Percentiles rank a stretch among this genome's conserved stretches.
These are phyloP conservation scores for Xylaria hypoxylon DNA, from an alignment of 2,329 filamentous ascomycete genomes.

Conservation along the genomic window DNA sequence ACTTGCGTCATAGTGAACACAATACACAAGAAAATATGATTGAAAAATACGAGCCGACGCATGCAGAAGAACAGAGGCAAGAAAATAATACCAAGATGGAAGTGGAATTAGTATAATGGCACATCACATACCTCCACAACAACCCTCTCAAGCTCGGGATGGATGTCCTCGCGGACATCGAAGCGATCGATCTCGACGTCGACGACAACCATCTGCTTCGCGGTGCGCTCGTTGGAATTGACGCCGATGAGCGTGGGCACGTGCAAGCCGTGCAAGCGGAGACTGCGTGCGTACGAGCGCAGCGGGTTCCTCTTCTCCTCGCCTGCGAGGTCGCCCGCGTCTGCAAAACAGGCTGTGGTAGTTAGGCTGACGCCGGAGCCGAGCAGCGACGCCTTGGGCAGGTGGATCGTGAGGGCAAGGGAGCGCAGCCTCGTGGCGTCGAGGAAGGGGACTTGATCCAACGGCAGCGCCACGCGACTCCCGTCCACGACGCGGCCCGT, in stretches of 20 bases:
- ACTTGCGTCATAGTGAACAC: not conserved
- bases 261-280: conserved; percentile 68
- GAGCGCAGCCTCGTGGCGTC: conserved; percentile 55
- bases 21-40: not conserved
- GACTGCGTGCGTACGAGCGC: conserved; percentile 49
- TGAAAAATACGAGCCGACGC: not conserved
- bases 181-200: conserved; percentile 71
- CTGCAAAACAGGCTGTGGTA: conserved; percentile 57
- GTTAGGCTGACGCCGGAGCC: conserved; percentile 70
- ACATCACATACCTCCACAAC: conserved; percentile 66
- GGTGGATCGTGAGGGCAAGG: conserved; percentile 64
- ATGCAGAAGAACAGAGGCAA: not conserved
- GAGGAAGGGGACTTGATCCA: conserved; percentile 52
- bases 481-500: conserved; percentile 54
- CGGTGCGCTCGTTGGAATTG: conserved; percentile 75
- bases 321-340: not conserved
- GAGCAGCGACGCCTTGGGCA: conserved; percentile 77
- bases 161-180: conserved; percentile 60
- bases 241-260: conserved; percentile 78
- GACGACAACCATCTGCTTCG: conserved; percentile 74
- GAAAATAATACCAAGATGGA: not conserved
- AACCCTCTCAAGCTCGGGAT: conserved; percentile 67
- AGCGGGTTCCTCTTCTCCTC: conserved; percentile 43
- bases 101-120: not conserved
- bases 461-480: conserved; percentile 46